A percentile compares a stretch with the other conserved stretches of the same genome.
phyloP scores from a whole-genome alignment of 1,284 basidiomycete species.

The Trichosporon asahii region DNA sequence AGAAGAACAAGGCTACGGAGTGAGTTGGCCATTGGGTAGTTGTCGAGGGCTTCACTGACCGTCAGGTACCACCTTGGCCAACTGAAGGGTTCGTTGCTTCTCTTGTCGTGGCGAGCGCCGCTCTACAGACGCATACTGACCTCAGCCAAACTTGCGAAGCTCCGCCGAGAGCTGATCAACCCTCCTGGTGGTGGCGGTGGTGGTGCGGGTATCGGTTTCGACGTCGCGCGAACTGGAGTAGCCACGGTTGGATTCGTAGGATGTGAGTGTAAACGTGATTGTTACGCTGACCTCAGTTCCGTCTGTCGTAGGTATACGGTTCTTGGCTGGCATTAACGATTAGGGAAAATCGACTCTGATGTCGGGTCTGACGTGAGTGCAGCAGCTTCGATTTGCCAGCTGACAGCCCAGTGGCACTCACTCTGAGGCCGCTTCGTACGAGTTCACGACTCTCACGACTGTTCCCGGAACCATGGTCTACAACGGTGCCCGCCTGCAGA shows the following conservation, averaged over 20 bases:
- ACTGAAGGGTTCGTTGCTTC: conserved; percentile 62
- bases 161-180: conserved; percentile 87
- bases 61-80: conserved; percentile 87
- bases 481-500: conserved; percentile 62
- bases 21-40: conserved; percentile 31
- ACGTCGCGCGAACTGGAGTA: conserved; percentile 92
- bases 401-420: conserved; percentile 65
- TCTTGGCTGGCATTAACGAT: conserved; percentile 11
- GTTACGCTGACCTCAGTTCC: conserved; percentile 25
- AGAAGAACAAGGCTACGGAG: conserved; percentile 84
- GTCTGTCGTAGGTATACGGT: conserved; percentile 26
- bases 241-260: conserved; percentile 96
- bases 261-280: background rate
- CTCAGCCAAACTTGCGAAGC: conserved; percentile 92
- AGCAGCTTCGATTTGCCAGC: background rate
- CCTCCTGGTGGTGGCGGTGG: conserved; percentile 75
- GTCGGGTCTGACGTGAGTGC: conserved; percentile 77
- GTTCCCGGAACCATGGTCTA: conserved; percentile 86
- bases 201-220: conserved; percentile 84
- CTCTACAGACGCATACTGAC: background rate
- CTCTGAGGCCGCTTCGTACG: conserved; percentile 96
- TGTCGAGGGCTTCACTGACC: conserved; percentile 10
- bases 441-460: conserved; percentile 72
- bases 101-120: no score
- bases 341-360: conserved; percentile 82